Percentiles rank a stretch among this genome's conserved stretches.
Evolutionary conservation across 2,329 filamentous ascomycete species (phyloP).

Genomic region (Pleoardoris graminearum): DNA sequence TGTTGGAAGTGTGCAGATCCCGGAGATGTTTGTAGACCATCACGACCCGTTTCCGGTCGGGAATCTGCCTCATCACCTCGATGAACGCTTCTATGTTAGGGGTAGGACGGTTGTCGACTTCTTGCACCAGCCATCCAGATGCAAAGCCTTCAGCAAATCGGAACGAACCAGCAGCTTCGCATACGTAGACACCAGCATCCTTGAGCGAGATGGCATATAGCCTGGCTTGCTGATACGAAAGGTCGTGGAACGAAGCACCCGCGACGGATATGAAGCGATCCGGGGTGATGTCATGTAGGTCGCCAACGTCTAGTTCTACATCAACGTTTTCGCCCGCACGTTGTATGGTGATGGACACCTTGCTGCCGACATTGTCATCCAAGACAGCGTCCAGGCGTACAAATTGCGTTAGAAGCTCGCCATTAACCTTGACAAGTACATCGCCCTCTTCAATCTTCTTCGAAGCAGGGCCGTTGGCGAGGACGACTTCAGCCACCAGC

Average conservation of each 20-base stretch:
- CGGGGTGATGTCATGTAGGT: slow-evolving; percentile 92
- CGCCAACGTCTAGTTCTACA: slow-evolving; percentile 80
- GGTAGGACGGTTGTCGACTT: slow-evolving; percentile 88
- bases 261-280: slow-evolving; percentile 94
- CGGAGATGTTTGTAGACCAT: slow-evolving; percentile 95
- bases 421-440: slow-evolving; percentile 90
- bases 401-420: slow-evolving; percentile 89
- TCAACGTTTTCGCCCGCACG: slow-evolving; percentile 86
- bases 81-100: slow-evolving; percentile 87
- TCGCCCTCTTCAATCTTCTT: slow-evolving; percentile 91
- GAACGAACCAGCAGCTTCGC: slow-evolving; percentile 93
- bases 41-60: slow-evolving; percentile 79
- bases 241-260: slow-evolving; percentile 90
- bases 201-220: slow-evolving; percentile 90
- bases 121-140: slow-evolving; percentile 91
- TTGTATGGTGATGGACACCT: slow-evolving; percentile 81
- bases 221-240: slow-evolving; percentile 97
- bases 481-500: slow-evolving; percentile 92
- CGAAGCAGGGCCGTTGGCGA: slow-evolving; percentile 87
- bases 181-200: slow-evolving; percentile 79
- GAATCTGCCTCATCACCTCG: slow-evolving; percentile 84
- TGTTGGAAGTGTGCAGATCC: slow-evolving; percentile 92
- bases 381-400: slow-evolving; percentile 88
- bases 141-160: slow-evolving; percentile 84
- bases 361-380: slow-evolving; percentile 79